Percentiles rank a stretch among this genome's conserved stretches.
Conservation (phyloP, 2,329 filamentous ascomycete species). For the Aspergillus sp. region DNA sequence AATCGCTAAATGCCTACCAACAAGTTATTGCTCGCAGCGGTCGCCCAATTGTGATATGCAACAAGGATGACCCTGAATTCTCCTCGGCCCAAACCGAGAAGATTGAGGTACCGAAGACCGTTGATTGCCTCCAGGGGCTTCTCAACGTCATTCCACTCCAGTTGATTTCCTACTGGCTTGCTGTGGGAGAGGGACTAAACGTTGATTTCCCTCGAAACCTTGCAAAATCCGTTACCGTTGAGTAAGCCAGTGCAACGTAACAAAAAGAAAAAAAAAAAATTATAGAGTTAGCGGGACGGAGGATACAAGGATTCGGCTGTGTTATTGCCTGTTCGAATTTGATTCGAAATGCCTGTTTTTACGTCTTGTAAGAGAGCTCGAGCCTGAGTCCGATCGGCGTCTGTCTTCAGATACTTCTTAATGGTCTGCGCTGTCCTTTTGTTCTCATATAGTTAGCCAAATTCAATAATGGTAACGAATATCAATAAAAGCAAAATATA, state of each 20-base stretch:
- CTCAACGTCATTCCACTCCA: slow-evolving; percentile 97
- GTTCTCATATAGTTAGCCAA: background rate
- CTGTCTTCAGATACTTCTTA: background rate
- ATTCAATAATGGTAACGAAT: slow-evolving; percentile 5
- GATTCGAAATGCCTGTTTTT: background rate
- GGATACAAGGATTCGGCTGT: background rate
- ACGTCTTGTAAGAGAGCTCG: background rate
- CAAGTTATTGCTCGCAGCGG: slow-evolving; percentile 96
- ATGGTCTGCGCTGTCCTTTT: background rate
- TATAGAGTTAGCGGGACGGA: slow-evolving; percentile 5
- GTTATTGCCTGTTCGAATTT: background rate
- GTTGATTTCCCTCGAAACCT: slow-evolving; percentile 98
- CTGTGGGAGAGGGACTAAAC: slow-evolving; percentile 91
- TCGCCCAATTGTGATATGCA: slow-evolving; percentile 98
- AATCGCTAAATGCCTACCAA: slow-evolving; percentile 99
- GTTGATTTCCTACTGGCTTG: slow-evolving; percentile 98
- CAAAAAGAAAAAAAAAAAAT: background rate
- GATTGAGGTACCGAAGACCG: slow-evolving; percentile 95
- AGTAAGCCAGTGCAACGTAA: slow-evolving; percentile 59
- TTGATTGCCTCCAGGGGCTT: slow-evolving; percentile 92
- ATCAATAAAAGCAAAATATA: no score
- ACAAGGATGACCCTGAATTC: slow-evolving; percentile 86
- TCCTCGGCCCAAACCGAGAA: slow-evolving; percentile 83
- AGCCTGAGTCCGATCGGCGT: slow-evolving; percentile 5
- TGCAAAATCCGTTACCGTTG: slow-evolving; percentile 98